These are phyloP conservation scores for Umbelopsis vinacea DNA, from an alignment of 192 early-diverging fungal species.

Conservation along the genomic window DNA sequence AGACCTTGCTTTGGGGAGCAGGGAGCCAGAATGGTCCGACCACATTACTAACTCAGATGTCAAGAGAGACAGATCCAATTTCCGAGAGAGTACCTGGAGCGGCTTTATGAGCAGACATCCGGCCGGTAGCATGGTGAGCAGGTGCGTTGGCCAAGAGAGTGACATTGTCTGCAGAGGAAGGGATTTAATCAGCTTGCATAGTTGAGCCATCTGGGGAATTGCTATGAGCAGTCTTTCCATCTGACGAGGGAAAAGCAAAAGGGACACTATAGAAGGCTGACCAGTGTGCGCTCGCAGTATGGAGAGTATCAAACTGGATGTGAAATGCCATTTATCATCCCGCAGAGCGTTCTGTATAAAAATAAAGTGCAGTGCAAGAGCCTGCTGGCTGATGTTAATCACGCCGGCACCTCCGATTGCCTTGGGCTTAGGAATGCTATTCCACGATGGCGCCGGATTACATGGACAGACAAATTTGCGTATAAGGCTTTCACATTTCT, in stretches of 20 bases:
- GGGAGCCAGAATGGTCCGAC: not conserved
- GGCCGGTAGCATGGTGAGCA: not conserved
- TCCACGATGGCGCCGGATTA: conserved; percentile 11
- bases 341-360: not conserved
- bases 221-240: not conserved
- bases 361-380: not conserved
- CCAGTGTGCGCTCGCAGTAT: not conserved
- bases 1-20: not conserved
- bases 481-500: not conserved
- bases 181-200: not conserved
- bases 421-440: not conserved
- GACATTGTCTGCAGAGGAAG: not conserved
- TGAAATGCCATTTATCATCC: not conserved
- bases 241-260: not conserved
- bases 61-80: not conserved
- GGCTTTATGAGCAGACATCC: not conserved
- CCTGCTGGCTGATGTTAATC: not conserved
- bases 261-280: not conserved
- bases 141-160: not conserved
- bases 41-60: not conserved
- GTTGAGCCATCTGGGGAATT: not conserved
- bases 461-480: conserved; percentile 18
- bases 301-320: not conserved
- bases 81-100: not conserved
- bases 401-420: not conserved